Evolutionary conservation across 306 rosid genomes (phyloP), one percentile per base, ranked within the genome.

Genomic region (Begonia peltatifolia): DNA sequence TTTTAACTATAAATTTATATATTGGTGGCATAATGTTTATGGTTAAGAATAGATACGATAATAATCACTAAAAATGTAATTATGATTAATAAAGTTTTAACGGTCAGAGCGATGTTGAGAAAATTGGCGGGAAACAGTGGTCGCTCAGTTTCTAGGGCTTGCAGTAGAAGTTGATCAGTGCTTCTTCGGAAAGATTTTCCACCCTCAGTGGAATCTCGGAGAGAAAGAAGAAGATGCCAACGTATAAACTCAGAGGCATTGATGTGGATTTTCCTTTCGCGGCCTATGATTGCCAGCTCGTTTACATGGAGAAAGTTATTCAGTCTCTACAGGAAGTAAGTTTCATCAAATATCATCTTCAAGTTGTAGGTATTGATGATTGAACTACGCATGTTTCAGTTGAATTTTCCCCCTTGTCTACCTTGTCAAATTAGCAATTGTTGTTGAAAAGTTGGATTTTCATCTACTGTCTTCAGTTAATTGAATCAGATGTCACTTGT

Each of bases 221-320:
- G 52, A 14, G 53, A 47, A 14, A 57, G 10, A 36, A 50, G 65
- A 18, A 55, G 56, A 89, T 89, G 97, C 97, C 95, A 54, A 83
- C 81, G 10, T 85, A 85, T 77, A 72, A 52, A 49, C 69, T 85
- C 25, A 71, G 92, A 64, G 97, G 94, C 63, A 63, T 89, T 68
- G 71, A 78, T 65, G 85, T 89, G 4, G 95, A 85, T 63, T 85
- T 89, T 23, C 97, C 97, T 2, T 89, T 62, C 9, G 87, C 78
- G 67, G 94, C 97, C 22, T 85, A 89, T 76, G 95, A 85, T 63
- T 82, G 90, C 61, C 97, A 89, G 69, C 67, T 89, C 54, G 82
- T 85, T 58, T 85, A 85, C 77, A 89, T 89, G 97, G 97, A 89
- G 17, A 89, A 85, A 71, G 95, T 89, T 70, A 72, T 85, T 10